Conservation (phyloP, 805 yeast species). For the Cyberlindnera nakhonratchasimensis region DNA sequence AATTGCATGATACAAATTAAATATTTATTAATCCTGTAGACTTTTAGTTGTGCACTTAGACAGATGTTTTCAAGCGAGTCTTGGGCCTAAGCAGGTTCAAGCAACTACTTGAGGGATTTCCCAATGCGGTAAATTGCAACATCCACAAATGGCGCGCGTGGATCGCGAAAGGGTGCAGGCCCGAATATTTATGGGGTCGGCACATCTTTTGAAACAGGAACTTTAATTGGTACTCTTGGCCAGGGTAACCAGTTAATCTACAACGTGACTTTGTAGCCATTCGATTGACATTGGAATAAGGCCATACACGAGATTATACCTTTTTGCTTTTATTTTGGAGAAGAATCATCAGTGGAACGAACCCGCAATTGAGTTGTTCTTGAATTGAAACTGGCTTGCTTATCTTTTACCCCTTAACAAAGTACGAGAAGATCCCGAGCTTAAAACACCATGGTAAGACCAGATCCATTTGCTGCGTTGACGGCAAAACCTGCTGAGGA, state of each 20-base stretch:
- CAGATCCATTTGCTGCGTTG: constrained; percentile 19
- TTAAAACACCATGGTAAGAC: constrained; percentile 4
- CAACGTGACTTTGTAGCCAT: no score
- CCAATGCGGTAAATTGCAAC: not conserved
- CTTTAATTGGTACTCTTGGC: no score
- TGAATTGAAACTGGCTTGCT: not conserved
- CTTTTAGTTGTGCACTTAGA: not conserved
- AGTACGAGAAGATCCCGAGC: not conserved
- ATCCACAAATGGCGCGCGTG: not conserved
- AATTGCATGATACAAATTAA: constrained; percentile 1
- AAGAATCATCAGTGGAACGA: no score
- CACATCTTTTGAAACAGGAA: no score
- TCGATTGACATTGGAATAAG: no score
- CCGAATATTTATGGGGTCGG: not conserved
- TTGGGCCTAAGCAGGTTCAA: not conserved
- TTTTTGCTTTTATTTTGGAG: no score
- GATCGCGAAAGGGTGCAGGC: no score
- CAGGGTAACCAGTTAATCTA: no score
- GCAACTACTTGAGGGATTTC: not conserved
- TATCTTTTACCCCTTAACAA: not conserved
- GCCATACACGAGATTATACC: no score
- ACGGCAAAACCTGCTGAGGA: constrained; percentile 9
- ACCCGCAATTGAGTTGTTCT: no score
- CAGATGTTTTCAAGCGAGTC: no score
- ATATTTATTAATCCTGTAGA: not conserved